These are phyloP conservation scores for Globisporangium ultimum DNA, from an alignment of 352 stramenopile species.

Conservation along the genomic window DNA sequence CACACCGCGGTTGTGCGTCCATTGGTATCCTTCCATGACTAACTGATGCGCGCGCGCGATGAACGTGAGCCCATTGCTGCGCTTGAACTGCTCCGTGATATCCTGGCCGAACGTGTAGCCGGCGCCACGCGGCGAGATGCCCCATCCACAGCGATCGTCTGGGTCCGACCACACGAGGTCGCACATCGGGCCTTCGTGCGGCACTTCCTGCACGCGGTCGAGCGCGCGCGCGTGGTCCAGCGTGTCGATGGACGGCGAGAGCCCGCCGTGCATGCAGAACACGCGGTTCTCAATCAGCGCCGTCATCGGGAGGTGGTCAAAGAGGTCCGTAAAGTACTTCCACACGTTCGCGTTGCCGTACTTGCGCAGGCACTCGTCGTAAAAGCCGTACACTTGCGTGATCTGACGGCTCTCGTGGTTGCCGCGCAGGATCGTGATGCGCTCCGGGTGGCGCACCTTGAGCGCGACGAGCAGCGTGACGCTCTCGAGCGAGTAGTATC, in stretches of 20 bases:
- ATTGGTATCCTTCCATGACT: constrained; percentile 94
- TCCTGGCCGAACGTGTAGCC: constrained; percentile 88
- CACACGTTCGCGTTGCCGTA: constrained; percentile 87
- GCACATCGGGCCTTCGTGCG: constrained; percentile 86
- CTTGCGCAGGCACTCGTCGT: constrained; percentile 71
- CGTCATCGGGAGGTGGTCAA: constrained; percentile 87
- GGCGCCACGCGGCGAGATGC: constrained; percentile 81
- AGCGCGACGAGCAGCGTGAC: constrained; percentile 80
- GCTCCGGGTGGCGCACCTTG: constrained; percentile 83
- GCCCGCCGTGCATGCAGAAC: constrained; percentile 88
- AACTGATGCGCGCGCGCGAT: constrained; percentile 88
- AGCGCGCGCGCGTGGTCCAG: constrained; percentile 82
- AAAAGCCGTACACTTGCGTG: constrained; percentile 49
- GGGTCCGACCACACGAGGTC: constrained; percentile 89
- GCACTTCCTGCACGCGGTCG: constrained; percentile 85
- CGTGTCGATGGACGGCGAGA: constrained; percentile 87
- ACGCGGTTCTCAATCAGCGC: constrained; percentile 87
- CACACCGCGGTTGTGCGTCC: constrained; percentile 89
- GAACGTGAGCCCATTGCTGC: constrained; percentile 85
- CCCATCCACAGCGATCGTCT: constrained; percentile 84
- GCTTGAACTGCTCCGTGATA: constrained; percentile 89
- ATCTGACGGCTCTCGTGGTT: constrained; percentile 55
- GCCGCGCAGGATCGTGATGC: constrained; percentile 77
- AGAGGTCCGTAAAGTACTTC: constrained; percentile 90
- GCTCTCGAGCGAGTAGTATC: constrained; percentile 87